Percentiles rank a stretch among this genome's conserved stretches.
Conservation (phyloP, 2,329 filamentous ascomycete species). For the Ophiostoma fasciatum region DNA sequence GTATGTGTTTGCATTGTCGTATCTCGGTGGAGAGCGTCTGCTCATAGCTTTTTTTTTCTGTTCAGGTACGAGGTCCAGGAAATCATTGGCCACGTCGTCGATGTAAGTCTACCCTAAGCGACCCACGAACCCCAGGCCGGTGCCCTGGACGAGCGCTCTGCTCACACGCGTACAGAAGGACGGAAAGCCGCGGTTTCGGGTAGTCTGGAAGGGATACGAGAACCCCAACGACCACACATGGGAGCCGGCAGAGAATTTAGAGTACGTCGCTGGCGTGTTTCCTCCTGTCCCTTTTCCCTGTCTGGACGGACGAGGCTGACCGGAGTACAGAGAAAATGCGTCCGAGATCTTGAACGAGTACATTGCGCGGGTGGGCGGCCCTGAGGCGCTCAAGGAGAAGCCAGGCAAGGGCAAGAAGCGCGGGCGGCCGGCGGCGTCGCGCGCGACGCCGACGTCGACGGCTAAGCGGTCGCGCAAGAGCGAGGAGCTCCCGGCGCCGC, state of each 20-base stretch:
- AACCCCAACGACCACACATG: conserved; percentile 57
- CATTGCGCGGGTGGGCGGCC: conserved; percentile 46
- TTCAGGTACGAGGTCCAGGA: conserved; percentile 58
- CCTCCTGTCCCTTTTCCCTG: no score
- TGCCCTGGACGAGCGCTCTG: background rate
- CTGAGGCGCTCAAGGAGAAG: conserved; percentile 36
- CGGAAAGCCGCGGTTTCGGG: conserved; percentile 42
- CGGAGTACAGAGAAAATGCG: conserved; percentile 41
- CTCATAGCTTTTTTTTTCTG: conserved; percentile 6
- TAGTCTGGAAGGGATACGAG: conserved; percentile 72
- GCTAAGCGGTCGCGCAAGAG: conserved; percentile 32
- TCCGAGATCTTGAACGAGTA: conserved; percentile 50
- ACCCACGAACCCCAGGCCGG: background rate
- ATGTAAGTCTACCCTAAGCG: conserved; percentile 16
- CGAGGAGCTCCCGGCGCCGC: conserved; percentile 32
- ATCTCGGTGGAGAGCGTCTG: conserved; percentile 10
- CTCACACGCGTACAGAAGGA: conserved; percentile 19
- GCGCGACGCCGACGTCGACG: conserved; percentile 18
- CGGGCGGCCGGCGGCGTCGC: conserved; percentile 28
- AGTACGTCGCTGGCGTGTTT: conserved; percentile 27
- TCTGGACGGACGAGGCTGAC: no score
- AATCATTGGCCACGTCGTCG: conserved; percentile 51
- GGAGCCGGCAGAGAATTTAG: conserved; percentile 62
- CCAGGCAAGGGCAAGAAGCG: conserved; percentile 43
- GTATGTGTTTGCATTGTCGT: conserved; percentile 17